phyloP scores from a whole-genome alignment of 768 basidiomycete genomes.

The Suillus subluteus region DNA sequence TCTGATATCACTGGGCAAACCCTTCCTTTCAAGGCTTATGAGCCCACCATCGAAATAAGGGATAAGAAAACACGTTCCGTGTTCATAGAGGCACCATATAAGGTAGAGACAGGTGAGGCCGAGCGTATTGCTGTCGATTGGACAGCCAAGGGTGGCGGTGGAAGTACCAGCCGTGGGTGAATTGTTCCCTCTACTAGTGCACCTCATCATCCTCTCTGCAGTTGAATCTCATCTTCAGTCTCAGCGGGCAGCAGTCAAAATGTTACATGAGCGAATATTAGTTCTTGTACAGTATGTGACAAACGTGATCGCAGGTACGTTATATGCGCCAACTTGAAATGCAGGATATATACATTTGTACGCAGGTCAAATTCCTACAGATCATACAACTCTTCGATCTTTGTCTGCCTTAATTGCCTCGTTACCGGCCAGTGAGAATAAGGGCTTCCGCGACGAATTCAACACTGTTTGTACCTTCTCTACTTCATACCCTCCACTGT shows the following conservation, averaged over 20 bases:
- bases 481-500: not conserved
- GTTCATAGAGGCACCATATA: conserved; percentile 85
- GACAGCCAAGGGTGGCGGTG: conserved; percentile 84
- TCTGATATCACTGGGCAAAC: conserved; percentile 66
- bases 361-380: conserved; percentile 71
- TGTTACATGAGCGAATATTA: conserved; percentile 91
- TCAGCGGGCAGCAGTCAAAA: conserved; percentile 93
- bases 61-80: conserved; percentile 77
- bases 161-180: conserved; percentile 75
- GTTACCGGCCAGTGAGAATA: conserved; percentile 84
- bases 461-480: conserved; percentile 60
- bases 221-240: conserved; percentile 91
- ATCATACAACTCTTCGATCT: conserved; percentile 82
- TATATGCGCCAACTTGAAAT: not conserved
- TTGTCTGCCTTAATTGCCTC: conserved; percentile 87
- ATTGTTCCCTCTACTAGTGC: not conserved
- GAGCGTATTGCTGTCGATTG: conserved; percentile 99
- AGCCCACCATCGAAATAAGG: conserved; percentile 85
- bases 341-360: conserved; percentile 7
- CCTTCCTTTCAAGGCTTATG: conserved; percentile 92
- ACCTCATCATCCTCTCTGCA: conserved; percentile 34
- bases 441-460: conserved; percentile 85
- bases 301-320: conserved; percentile 71
- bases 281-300: conserved; percentile 87
- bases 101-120: conserved; percentile 96